Evolutionary conservation across 441 rosid species (phyloP), one percentile per base, ranked within the genome.

Genomic region (Bocquillonia castaneifolia): DNA sequence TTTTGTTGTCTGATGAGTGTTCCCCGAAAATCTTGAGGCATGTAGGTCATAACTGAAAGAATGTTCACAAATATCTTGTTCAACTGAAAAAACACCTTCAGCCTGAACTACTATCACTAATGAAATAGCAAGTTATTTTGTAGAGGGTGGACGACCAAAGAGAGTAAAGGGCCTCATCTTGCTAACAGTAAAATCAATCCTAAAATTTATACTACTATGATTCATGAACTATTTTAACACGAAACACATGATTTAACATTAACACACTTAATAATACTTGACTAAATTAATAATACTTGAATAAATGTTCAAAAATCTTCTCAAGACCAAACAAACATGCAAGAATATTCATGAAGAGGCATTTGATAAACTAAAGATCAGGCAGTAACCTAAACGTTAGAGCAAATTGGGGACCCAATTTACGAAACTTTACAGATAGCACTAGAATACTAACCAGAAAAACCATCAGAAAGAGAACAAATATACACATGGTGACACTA

Each of bases 1-100:
- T 85, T 88, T 76, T 91, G 97, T 76, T 88, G 95, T 76, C 83
- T 82, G 70, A 93, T 88, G 59, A 93, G 80, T 28, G 91, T 85
- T 62, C 96, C 97, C 25, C 99, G 93, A 74, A 93, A 93, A 80
- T 93, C 99, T 87, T 91, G 99, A 80, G 99, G 99, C 95, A 93
- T 81, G 84, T 93, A 93, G 70, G 99, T 93, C 99, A 93, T 93
- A 69, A 93, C 99, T 93, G 88, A 68, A 81, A 70, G 37, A 34
- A 77, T 26, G 69, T 57, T 57, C 53, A 68, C 22, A 59, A 8
- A 63, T 32, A 39, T 36, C 55, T 57, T 32, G 55, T 63, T 67
- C 47, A 44, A 57, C 22, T 54, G 63, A 31, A 45, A 64, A 32
- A 26, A 64, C n/a, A 31, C 39, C 23, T 15, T 39, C 39, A 10